A percentile compares a stretch with the other conserved stretches of the same genome.
These are phyloP conservation scores for Solanum hybrid DNA, from an alignment of 305 asterid genomes.

Conservation along the genomic window DNA sequence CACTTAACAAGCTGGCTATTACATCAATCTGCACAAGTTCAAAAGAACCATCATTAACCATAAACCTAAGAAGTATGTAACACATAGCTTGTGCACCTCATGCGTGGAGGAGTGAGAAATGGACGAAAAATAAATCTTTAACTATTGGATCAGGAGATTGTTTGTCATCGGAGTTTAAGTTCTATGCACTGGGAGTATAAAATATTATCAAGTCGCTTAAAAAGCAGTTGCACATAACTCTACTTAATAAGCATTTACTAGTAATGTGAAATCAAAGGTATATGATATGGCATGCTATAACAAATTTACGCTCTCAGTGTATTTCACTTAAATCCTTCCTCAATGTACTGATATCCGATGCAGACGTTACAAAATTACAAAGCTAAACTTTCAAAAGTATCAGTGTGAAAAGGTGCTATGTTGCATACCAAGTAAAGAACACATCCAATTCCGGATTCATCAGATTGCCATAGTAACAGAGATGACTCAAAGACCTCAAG, in stretches of 20 bases:
- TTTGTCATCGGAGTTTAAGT: not conserved
- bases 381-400: not conserved
- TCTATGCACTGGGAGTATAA: not conserved
- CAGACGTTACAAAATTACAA: not conserved
- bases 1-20: constrained; percentile 85
- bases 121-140: not conserved
- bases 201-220: not conserved
- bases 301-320: not conserved
- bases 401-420: not conserved
- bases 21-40: constrained; percentile 65
- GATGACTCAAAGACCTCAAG: constrained; percentile 96
- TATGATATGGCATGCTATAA: not conserved
- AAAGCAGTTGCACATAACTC: not conserved
- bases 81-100: not conserved
- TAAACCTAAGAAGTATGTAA: not conserved
- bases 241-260: not conserved
- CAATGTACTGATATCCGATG: not conserved
- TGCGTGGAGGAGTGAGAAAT: not conserved
- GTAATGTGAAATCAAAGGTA: not conserved
- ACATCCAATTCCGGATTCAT: constrained; percentile 90
- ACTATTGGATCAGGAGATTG: not conserved
- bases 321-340: not conserved
- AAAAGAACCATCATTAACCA: not conserved
- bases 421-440: constrained; percentile 82
- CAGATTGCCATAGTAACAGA: constrained; percentile 73